Percentiles rank a stretch among this genome's conserved stretches.
These are phyloP conservation scores for Linum trigynum DNA, from an alignment of 345 rosid species.

Conservation along the genomic window DNA sequence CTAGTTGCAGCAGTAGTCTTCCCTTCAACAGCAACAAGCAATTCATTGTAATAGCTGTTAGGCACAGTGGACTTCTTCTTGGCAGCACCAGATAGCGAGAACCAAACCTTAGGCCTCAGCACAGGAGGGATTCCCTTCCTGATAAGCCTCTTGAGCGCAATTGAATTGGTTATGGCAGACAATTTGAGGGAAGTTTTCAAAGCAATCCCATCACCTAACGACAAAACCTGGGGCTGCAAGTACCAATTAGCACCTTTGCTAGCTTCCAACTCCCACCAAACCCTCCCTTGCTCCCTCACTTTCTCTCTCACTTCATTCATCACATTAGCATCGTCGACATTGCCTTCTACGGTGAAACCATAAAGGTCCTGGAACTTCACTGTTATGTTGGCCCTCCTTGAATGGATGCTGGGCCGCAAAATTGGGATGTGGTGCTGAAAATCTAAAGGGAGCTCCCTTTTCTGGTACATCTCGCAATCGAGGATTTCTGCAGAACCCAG, in stretches of 20 bases:
- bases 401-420: constrained; percentile 93
- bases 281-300: constrained; percentile 88
- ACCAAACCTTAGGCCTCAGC: constrained; percentile 95
- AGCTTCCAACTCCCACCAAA: constrained; percentile 98
- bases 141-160: constrained; percentile 78
- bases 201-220: constrained; percentile 57
- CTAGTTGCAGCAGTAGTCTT: constrained; percentile 86
- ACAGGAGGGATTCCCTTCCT: constrained; percentile 98
- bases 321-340: constrained; percentile 93
- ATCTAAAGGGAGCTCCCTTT: constrained; percentile 57
- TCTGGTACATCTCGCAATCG: constrained; percentile 42
- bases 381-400: constrained; percentile 77
- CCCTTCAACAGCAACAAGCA: constrained; percentile 84
- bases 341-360: constrained; percentile 92
- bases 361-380: constrained; percentile 95
- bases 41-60: constrained; percentile 81
- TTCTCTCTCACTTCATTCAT: constrained; percentile 94
- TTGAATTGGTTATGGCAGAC: constrained; percentile 67
- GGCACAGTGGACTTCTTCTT: constrained; percentile 99
- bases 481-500: too few relatives aligned
- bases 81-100: constrained; percentile 95
- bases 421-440: constrained; percentile 66
- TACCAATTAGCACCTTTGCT: constrained; percentile 99
- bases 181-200: constrained; percentile 79
- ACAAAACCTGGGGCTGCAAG: constrained; percentile 63